Evolutionary conservation across 768 basidiomycete species (phyloP).

Genomic region (Serendipita sp.): DNA sequence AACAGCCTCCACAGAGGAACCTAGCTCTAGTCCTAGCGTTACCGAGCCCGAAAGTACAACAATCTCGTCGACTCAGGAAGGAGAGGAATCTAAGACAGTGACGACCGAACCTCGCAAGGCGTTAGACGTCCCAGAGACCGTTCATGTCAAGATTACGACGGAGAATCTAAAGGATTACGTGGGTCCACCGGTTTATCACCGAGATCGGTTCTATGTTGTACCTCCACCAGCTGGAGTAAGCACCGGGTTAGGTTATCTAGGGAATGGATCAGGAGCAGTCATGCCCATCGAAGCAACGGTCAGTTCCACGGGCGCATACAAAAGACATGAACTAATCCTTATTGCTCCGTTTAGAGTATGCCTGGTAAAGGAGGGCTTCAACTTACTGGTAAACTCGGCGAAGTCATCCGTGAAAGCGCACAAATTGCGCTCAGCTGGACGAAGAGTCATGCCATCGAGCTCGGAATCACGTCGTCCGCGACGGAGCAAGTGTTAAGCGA

Average conservation of each 20-base stretch:
- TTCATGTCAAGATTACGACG: conserved; percentile 66
- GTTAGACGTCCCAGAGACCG: conserved; percentile 56
- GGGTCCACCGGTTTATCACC: conserved; percentile 88
- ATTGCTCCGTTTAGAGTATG: conserved; percentile 50
- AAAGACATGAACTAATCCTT: conserved; percentile 6
- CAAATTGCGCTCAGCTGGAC: conserved; percentile 92
- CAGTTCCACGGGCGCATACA: conserved; percentile 13
- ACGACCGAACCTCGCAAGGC: conserved; percentile 72
- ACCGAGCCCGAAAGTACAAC: conserved; percentile 15
- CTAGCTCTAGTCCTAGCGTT: conserved; percentile 22
- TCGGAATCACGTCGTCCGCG: conserved; percentile 62
- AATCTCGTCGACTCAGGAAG: conserved; percentile 14
- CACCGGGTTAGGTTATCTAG: conserved; percentile 88
- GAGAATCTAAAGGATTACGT: conserved; percentile 94
- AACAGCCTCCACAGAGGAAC: conserved; percentile 38
- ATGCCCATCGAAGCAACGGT: conserved; percentile 96
- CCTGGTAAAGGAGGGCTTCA: conserved; percentile 88
- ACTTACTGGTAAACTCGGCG: conserved; percentile 91
- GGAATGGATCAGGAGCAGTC: conserved; percentile 89
- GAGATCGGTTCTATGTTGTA: conserved; percentile 72
- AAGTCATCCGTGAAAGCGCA: conserved; percentile 92
- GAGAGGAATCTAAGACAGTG: conserved; percentile 30
- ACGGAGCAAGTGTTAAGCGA: conserved; percentile 71
- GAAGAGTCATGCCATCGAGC: conserved; percentile 71
- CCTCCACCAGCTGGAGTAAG: conserved; percentile 82